Conservation (phyloP, 345 rosid genomes). For the Geranium brycei region DNA sequence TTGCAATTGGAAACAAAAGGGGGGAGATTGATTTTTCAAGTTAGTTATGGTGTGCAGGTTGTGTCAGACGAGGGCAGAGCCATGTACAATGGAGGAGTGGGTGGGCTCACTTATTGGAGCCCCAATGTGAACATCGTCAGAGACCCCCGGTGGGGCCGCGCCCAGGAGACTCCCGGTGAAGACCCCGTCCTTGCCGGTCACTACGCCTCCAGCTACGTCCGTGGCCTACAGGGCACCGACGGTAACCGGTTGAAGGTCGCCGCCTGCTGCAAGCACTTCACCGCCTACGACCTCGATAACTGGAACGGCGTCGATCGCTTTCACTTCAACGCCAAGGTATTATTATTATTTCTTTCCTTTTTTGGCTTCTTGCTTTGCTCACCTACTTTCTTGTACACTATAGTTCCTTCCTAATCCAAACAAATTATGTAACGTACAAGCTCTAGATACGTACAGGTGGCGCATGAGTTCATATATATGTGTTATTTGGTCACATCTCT, state of each 20-base stretch:
- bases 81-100: conserved; percentile 62
- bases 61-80: conserved; percentile 78
- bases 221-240: conserved; percentile 54
- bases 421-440: neutral
- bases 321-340: conserved; percentile 82
- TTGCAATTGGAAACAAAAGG: too few relatives aligned
- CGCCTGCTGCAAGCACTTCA: conserved; percentile 93
- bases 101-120: conserved; percentile 69
- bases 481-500: too few relatives aligned
- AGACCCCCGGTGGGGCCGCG: conserved; percentile 87
- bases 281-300: conserved; percentile 91
- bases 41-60: conserved; percentile 19
- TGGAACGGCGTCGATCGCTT: conserved; percentile 85
- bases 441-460: too few relatives aligned
- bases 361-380: neutral
- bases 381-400: too few relatives aligned
- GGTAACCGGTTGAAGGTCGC: conserved; percentile 75
- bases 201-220: conserved; percentile 65
- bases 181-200: conserved; percentile 65
- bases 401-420: too few relatives aligned
- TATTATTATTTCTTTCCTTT: neutral
- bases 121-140: conserved; percentile 72
- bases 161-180: conserved; percentile 93
- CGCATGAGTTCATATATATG: too few relatives aligned
- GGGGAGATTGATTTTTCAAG: neutral